Conservation (phyloP, 1,284 basidiomycete species). For the Ustilago tritici region DNA sequence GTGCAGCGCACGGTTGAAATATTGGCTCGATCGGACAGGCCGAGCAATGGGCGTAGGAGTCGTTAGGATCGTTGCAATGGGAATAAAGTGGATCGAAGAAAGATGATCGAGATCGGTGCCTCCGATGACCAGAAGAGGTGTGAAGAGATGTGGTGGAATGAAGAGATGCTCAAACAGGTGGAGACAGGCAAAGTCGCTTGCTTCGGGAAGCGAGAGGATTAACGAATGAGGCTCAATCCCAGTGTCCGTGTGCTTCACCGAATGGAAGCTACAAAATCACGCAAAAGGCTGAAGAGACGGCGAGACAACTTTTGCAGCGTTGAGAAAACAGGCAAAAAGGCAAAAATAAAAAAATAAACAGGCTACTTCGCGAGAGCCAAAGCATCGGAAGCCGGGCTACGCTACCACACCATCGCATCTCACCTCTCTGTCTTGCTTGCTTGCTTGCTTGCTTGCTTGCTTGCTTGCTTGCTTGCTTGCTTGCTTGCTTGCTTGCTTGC, state of each 20-base stretch:
- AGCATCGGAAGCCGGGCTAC: slow-evolving; percentile 5
- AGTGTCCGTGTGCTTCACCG: slow-evolving; percentile 1
- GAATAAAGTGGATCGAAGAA: neutral
- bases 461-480: neutral
- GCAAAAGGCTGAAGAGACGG: neutral
- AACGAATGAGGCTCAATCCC: neutral
- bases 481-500: neutral
- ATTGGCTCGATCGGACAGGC: neutral
- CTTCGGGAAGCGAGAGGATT: neutral
- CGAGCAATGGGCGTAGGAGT: neutral
- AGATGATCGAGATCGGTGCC: slow-evolving; percentile 4
- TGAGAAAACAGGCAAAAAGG: neutral
- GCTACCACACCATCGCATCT: neutral
- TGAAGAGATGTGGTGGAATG: slow-evolving; percentile 11
- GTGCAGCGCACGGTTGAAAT: neutral
- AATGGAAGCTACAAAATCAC: neutral
- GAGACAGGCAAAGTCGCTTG: slow-evolving; percentile 1
- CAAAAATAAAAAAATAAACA: neutral
- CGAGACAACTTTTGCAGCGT: neutral
- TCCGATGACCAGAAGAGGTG: slow-evolving; percentile 11
- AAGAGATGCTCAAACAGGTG: neutral
- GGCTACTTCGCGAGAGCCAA: neutral
- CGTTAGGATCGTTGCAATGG: slow-evolving; percentile 16
- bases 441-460: neutral
- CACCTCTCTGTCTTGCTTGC: neutral